phyloP scores from a whole-genome alignment of 73 alveolate species.

The Tetrahymena malaccensis region DNA sequence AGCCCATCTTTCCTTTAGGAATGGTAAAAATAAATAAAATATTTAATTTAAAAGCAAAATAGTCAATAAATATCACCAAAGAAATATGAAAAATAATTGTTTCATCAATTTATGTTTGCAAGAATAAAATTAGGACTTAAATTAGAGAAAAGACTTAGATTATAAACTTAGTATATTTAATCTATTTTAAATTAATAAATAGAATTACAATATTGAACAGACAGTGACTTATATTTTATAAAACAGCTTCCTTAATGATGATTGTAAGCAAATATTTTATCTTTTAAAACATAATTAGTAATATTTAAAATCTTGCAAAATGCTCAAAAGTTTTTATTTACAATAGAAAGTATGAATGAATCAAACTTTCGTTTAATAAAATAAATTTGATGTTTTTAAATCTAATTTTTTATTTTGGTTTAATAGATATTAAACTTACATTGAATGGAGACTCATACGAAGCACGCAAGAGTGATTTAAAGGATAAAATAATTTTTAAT shows the following conservation, averaged over 20 bases:
- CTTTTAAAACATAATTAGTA: too few relatives aligned
- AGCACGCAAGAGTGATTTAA: not conserved
- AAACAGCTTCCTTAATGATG: not conserved
- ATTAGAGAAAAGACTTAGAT: not conserved
- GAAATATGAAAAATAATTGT: not conserved
- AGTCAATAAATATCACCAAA: not conserved
- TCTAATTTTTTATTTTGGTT: not conserved
- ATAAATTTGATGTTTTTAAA: not conserved
- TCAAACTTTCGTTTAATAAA: not conserved
- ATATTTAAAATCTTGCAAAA: too few relatives aligned
- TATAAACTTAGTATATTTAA: not conserved
- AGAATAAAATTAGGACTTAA: not conserved
- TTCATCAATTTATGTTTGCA: not conserved
- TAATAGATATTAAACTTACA: not conserved
- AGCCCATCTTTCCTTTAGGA: not conserved
- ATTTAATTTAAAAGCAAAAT: not conserved
- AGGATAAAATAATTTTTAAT: not conserved
- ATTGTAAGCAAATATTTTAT: not conserved
- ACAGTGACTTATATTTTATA: not conserved
- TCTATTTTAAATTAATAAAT: not conserved
- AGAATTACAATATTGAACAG: not conserved
- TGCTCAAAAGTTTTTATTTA: too few relatives aligned
- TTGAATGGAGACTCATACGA: not conserved
- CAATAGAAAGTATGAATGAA: too few relatives aligned
- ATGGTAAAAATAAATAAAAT: not conserved